These are phyloP conservation scores for Physaria fendleri DNA, from an alignment of 345 rosid species.

Conservation along the genomic window DNA sequence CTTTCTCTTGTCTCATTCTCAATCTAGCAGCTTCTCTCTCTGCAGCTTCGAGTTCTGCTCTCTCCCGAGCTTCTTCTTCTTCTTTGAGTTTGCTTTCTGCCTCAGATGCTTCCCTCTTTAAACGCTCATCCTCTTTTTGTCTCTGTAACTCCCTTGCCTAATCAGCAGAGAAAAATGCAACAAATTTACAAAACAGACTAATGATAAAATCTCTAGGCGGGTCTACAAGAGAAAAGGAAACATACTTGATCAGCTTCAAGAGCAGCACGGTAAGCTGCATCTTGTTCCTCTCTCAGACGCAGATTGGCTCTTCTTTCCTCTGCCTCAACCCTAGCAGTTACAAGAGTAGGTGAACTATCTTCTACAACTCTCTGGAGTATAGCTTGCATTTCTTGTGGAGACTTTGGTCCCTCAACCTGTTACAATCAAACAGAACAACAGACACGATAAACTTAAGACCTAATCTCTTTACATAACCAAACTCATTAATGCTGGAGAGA, in stretches of 20 bases:
- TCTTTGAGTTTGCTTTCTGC: constrained; percentile 80
- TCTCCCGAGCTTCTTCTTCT: constrained; percentile 84
- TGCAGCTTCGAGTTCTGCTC: constrained; percentile 80
- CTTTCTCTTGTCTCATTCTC: constrained; percentile 80
- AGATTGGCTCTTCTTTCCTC: constrained; percentile 84
- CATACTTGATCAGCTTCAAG: constrained; percentile 98
- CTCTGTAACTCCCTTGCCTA: constrained; percentile 88
- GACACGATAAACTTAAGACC: neutral
- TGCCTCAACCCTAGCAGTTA: constrained; percentile 81
- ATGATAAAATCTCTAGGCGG: neutral
- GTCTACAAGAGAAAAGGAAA: neutral
- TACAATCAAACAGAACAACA: constrained; percentile 7
- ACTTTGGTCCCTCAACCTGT: constrained; percentile 90
- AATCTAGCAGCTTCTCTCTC: constrained; percentile 77
- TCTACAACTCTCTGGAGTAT: constrained; percentile 83
- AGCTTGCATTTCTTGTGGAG: constrained; percentile 71
- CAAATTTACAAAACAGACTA: neutral
- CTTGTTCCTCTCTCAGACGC: constrained; percentile 95
- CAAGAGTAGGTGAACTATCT: constrained; percentile 86
- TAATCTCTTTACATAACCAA: neutral
- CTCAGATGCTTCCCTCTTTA: constrained; percentile 89
- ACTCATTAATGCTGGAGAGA: neutral
- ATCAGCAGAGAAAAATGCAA: neutral
- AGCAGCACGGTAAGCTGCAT: constrained; percentile 94
- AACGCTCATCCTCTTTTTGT: constrained; percentile 78